These are phyloP conservation scores for Crassisporium funariophilum DNA, from an alignment of 768 basidiomycete genomes.

Conservation along the genomic window DNA sequence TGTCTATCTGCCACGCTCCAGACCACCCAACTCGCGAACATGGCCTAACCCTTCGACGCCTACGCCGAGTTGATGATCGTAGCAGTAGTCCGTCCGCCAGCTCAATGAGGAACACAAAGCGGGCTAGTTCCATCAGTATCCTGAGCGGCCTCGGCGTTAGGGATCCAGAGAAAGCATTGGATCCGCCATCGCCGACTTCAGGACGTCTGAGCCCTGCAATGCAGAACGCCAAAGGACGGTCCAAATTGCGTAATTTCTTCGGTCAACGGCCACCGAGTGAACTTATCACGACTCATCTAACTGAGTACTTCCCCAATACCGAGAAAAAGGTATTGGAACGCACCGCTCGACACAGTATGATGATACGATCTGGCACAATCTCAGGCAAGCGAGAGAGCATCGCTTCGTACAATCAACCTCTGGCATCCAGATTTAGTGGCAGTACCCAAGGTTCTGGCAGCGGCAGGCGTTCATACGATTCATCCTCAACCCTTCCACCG, in stretches of 20 bases:
- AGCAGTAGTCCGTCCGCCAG: constrained; percentile 36
- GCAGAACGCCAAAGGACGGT: constrained; percentile 51
- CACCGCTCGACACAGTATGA: constrained; percentile 88
- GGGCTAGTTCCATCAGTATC: constrained; percentile 93
- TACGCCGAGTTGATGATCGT: constrained; percentile 44
- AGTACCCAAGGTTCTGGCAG: constrained; percentile 57
- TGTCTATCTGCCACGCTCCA: constrained; percentile 82
- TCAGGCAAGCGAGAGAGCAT: constrained; percentile 53
- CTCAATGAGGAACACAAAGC: constrained; percentile 61
- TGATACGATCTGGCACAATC: constrained; percentile 29
- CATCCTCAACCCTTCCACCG: constrained; percentile 50
- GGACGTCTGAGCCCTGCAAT: constrained; percentile 34
- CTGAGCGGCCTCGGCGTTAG: constrained; percentile 91
- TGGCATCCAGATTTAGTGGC: constrained; percentile 62
- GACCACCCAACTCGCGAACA: constrained; percentile 80
- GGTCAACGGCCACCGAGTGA: constrained; percentile 98
- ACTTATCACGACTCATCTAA: constrained; percentile 91
- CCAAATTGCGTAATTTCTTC: constrained; percentile 92
- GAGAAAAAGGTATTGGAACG: constrained; percentile 91
- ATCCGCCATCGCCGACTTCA: constrained; percentile 57
- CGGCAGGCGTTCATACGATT: constrained; percentile 46
- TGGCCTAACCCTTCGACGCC: constrained; percentile 72
- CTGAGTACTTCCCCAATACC: constrained; percentile 93
- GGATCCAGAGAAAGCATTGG: constrained; percentile 70
- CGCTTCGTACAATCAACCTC: constrained; percentile 47